Evolutionary conservation across 1,284 basidiomycete species (phyloP).

Genomic region (Vanrija humicola): DNA sequence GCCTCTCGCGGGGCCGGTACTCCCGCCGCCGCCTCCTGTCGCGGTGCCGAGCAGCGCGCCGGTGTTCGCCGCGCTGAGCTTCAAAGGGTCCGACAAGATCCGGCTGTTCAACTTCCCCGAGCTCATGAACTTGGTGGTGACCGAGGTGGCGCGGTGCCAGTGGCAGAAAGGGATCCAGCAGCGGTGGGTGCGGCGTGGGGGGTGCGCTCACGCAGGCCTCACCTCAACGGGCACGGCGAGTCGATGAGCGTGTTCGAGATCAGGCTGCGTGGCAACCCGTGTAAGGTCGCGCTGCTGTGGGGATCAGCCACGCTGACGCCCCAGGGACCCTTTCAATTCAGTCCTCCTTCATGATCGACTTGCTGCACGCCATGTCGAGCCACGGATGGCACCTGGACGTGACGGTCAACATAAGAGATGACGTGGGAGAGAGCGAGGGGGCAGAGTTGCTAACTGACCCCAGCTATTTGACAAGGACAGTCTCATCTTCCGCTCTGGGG

Average conservation of each 20-base stretch:
- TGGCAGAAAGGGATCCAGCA: constrained; percentile 35
- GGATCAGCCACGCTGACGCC: no score
- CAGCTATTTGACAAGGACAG: constrained; percentile 34
- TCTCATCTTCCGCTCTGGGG: constrained; percentile 33
- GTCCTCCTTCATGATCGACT: constrained; percentile 32
- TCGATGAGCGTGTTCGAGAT: constrained; percentile 18
- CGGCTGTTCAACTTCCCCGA: constrained; percentile 6
- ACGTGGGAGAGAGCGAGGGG: constrained; percentile 2
- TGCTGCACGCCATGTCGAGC: constrained; percentile 24
- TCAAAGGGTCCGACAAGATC: background rate
- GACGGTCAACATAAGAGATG: constrained; percentile 33
- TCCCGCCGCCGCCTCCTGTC: no score
- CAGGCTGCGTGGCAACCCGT: constrained; percentile 36
- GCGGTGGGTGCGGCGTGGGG: background rate
- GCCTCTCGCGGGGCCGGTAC: no score
- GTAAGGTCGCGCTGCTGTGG: constrained; percentile 28
- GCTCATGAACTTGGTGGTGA: background rate
- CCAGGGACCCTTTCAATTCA: no score
- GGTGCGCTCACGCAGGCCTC: background rate
- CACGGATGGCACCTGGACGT: constrained; percentile 36
- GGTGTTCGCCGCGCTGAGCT: no score
- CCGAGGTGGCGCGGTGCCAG: background rate
- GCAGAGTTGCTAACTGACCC: no score
- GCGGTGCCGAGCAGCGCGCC: no score
- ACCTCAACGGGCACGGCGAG: no score